These are phyloP conservation scores for Marsdenia floribunda DNA, from an alignment of 257 asterid species.

Conservation along the genomic window DNA sequence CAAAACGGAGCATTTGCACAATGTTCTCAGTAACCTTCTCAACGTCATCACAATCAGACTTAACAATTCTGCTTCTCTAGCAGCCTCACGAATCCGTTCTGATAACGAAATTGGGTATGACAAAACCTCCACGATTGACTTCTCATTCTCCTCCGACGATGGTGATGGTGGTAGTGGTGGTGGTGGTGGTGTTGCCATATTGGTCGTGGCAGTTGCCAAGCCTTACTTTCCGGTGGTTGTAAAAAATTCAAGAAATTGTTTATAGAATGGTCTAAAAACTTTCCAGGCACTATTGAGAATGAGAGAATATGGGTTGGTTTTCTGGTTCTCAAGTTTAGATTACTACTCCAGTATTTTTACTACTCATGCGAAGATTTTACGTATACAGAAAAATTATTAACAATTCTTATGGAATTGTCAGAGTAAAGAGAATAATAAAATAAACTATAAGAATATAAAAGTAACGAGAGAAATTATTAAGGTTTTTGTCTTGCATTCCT, in stretches of 20 bases:
- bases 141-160: conserved; percentile 11
- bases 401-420: no score
- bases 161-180: background rate
- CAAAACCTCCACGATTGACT: conserved; percentile 13
- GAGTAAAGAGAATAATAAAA: no score
- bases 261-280: background rate
- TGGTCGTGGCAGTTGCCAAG: conserved; percentile 16
- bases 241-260: background rate
- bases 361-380: no score
- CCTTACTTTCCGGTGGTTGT: background rate
- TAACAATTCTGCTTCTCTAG: conserved; percentile 52
- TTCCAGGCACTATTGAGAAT: background rate
- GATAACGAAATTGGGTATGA: conserved; percentile 16
- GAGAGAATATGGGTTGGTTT: no score
- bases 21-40: conserved; percentile 49
- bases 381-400: no score
- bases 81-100: conserved; percentile 23
- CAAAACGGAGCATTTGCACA: conserved; percentile 56
- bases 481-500: no score
- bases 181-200: background rate
- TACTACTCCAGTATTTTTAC: no score
- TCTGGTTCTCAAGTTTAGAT: no score
- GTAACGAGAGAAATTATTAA: no score
- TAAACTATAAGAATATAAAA: no score
- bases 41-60: conserved; percentile 50